Conservation (phyloP, 805 yeast genomes). For the Yarrowia porcina region DNA sequence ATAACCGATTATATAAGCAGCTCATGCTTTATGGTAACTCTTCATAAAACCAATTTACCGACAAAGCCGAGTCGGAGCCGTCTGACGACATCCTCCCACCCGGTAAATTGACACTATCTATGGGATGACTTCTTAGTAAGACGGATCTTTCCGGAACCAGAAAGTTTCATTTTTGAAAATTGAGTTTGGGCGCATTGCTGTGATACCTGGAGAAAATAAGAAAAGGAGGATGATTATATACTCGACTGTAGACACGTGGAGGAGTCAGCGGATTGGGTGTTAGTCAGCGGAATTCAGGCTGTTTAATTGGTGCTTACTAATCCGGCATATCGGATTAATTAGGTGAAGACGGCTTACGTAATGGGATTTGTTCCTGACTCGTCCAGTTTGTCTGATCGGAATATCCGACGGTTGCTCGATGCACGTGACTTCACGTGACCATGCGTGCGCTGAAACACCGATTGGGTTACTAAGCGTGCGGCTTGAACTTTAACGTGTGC, state of each 20-base stretch:
- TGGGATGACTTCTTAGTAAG: background rate
- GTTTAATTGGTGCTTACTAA: too few species aligned
- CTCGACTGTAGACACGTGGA: too few species aligned
- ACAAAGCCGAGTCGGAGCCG: conserved; percentile 14
- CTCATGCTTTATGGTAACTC: too few species aligned
- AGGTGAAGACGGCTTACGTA: too few species aligned
- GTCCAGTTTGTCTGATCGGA: too few species aligned
- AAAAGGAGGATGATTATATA: background rate
- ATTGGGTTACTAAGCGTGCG: background rate
- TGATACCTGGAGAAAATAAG: too few species aligned
- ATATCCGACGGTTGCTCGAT: too few species aligned
- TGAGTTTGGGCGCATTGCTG: conserved; percentile 17
- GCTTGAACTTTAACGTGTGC: background rate
- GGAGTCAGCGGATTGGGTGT: too few species aligned
- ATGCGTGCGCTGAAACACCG: background rate
- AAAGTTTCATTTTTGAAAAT: background rate
- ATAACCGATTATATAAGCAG: too few species aligned
- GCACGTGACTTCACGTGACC: background rate
- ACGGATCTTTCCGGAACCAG: conserved; percentile 8
- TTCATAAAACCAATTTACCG: background rate
- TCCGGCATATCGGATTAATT: too few species aligned
- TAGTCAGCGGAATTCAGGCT: too few species aligned
- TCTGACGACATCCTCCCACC: conserved; percentile 5
- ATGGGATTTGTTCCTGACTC: too few species aligned
- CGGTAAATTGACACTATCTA: background rate